Percentiles rank a stretch among this genome's conserved stretches.
Conservation (phyloP, 371 early-diverging fungal genomes). For the Mortierella sp. region DNA sequence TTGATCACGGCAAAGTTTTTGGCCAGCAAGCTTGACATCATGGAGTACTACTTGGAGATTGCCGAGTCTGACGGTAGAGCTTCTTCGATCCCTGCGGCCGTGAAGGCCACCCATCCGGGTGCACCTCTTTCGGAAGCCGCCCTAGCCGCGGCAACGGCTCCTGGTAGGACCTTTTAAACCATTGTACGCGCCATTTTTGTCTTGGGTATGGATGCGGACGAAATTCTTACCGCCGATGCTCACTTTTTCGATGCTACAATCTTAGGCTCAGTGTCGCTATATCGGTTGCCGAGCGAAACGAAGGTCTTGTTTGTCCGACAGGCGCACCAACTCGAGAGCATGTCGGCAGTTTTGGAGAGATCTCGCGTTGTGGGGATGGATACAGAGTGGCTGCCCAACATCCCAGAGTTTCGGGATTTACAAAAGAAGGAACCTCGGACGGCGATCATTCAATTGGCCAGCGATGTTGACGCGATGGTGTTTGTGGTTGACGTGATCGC, state of each 20-base stretch:
- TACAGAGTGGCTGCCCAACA: slow-evolving; percentile 43
- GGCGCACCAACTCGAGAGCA: neutral
- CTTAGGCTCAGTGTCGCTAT: neutral
- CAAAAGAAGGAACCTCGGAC: slow-evolving; percentile 16
- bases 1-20: slow-evolving; percentile 16
- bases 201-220: neutral
- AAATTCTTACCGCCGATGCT: neutral
- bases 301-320: slow-evolving; percentile 20
- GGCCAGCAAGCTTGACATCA: slow-evolving; percentile 10
- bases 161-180: neutral
- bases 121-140: neutral
- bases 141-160: neutral
- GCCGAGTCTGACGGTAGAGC: neutral
- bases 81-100: neutral
- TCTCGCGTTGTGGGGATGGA: slow-evolving; percentile 35
- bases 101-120: neutral
- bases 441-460: slow-evolving; percentile 35
- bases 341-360: slow-evolving; percentile 10
- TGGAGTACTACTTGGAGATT: slow-evolving; percentile 7
- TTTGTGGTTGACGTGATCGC: slow-evolving; percentile 36
- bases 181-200: neutral
- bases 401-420: slow-evolving; percentile 10
- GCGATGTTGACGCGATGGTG: slow-evolving; percentile 26
- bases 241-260: neutral
- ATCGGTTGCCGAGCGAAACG: slow-evolving; percentile 10